Evolutionary conservation across 1,284 basidiomycete species (phyloP).

Genomic region (Lentinus polychrous): DNA sequence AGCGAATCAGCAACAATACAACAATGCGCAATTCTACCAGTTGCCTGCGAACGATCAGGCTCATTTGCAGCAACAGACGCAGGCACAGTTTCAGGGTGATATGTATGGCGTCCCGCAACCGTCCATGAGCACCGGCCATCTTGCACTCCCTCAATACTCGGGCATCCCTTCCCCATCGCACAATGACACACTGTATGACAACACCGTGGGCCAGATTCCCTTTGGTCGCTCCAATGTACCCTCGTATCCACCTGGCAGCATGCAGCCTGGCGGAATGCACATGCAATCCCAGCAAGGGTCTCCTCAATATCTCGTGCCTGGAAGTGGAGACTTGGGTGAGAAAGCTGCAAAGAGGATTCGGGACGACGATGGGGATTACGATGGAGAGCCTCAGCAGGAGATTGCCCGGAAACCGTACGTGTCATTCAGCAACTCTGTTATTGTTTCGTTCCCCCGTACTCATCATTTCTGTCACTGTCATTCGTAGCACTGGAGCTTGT

Average conservation of each 20-base stretch:
- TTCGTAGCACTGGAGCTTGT: slow-evolving; percentile 41
- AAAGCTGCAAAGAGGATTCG: neutral
- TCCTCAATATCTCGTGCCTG: neutral
- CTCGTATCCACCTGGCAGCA: too few relatives aligned
- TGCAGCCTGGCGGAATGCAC: too few relatives aligned
- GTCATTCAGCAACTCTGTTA: neutral
- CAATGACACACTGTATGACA: too few relatives aligned
- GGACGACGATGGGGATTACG: neutral
- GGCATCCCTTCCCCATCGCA: too few relatives aligned
- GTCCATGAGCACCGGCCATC: neutral
- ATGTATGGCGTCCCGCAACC: neutral
- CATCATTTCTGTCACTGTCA: neutral
- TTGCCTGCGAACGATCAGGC: neutral
- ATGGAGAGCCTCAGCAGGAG: slow-evolving; percentile 11
- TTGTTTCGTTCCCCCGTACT: neutral
- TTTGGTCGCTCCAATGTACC: too few relatives aligned
- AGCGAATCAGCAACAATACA: neutral
- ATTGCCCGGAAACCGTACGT: slow-evolving; percentile 38
- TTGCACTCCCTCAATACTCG: too few relatives aligned
- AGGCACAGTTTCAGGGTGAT: neutral
- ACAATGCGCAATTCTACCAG: neutral
- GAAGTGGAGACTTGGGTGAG: neutral
- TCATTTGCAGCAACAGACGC: neutral
- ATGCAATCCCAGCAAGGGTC: too few relatives aligned
- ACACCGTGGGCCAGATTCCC: too few relatives aligned